phyloP scores from a whole-genome alignment of 805 yeast genomes.

The Komagataella phaffii region DNA sequence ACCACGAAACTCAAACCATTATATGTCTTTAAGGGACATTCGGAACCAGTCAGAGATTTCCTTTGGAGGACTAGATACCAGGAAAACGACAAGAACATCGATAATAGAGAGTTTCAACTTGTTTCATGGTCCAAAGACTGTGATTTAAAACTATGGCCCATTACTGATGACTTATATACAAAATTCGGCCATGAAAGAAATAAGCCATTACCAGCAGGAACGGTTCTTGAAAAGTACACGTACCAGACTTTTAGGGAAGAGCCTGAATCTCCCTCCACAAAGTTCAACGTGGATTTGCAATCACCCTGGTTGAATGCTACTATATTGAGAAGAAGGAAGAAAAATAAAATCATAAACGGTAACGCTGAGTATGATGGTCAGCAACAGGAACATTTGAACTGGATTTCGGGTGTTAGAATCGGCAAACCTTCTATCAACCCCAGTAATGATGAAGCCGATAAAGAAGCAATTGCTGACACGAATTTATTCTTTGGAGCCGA shows the following conservation, averaged over 20 bases:
- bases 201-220: constrained; percentile 16
- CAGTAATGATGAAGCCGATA: constrained; percentile 15
- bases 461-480: constrained; percentile 6
- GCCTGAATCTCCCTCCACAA: constrained; percentile 17
- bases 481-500: constrained; percentile 21
- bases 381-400: constrained; percentile 56
- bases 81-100: constrained; percentile 23
- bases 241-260: constrained; percentile 36
- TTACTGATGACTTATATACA: constrained; percentile 32
- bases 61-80: constrained; percentile 66
- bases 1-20: constrained; percentile 33
- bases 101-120: constrained; percentile 76
- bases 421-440: constrained; percentile 33
- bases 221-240: constrained; percentile 22
- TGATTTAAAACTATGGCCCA: constrained; percentile 75
- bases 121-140: constrained; percentile 92
- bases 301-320: not conserved
- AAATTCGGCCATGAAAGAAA: constrained; percentile 28
- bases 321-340: constrained; percentile 2
- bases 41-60: constrained; percentile 77
- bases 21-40: constrained; percentile 65
- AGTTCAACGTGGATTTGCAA: not conserved
- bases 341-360: constrained; percentile 10
- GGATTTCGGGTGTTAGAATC: constrained; percentile 89
- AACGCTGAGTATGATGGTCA: constrained; percentile 22